Evolutionary conservation across 768 basidiomycete species (phyloP).

Genomic region (Mycena kentingensis): DNA sequence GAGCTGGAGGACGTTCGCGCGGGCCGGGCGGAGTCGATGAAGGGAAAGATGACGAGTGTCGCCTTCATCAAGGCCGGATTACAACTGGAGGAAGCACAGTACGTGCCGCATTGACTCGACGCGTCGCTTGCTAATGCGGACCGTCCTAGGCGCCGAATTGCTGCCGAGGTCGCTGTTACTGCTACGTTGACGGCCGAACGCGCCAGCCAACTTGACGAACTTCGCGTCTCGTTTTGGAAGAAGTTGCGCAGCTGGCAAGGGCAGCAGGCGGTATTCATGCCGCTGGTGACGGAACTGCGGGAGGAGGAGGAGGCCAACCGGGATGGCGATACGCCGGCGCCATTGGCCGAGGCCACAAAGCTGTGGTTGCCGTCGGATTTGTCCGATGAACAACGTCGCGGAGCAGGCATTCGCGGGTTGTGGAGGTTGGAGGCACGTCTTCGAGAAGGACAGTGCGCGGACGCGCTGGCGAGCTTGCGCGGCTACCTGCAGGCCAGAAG

Average conservation of each 20-base stretch:
- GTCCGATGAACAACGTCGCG: not conserved
- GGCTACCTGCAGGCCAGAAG: not conserved
- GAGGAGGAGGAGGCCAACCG: conserved; percentile 2
- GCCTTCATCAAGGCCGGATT: not conserved
- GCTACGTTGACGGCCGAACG: not conserved
- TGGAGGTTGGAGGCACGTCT: not conserved
- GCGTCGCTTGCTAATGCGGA: too few species aligned
- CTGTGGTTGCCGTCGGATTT: conserved; percentile 7
- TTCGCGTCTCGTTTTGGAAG: not conserved
- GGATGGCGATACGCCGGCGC: not conserved
- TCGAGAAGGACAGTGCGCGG: not conserved
- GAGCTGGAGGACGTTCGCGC: not conserved
- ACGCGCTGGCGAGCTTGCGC: not conserved
- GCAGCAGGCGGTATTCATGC: not conserved
- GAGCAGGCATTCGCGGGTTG: not conserved
- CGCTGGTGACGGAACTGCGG: not conserved
- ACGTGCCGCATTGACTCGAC: not conserved
- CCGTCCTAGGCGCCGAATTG: not conserved
- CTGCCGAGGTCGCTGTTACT: not conserved
- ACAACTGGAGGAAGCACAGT: not conserved
- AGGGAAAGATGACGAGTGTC: not conserved
- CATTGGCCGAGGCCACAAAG: not conserved
- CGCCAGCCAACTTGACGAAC: conserved; percentile 3
- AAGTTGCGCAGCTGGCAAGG: conserved; percentile 1
- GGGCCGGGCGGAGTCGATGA: not conserved